A percentile compares a stretch with the other conserved stretches of the same genome.
These are phyloP conservation scores for Penicillium concentricum DNA, from an alignment of 2,329 filamentous ascomycete species.

Conservation along the genomic window DNA sequence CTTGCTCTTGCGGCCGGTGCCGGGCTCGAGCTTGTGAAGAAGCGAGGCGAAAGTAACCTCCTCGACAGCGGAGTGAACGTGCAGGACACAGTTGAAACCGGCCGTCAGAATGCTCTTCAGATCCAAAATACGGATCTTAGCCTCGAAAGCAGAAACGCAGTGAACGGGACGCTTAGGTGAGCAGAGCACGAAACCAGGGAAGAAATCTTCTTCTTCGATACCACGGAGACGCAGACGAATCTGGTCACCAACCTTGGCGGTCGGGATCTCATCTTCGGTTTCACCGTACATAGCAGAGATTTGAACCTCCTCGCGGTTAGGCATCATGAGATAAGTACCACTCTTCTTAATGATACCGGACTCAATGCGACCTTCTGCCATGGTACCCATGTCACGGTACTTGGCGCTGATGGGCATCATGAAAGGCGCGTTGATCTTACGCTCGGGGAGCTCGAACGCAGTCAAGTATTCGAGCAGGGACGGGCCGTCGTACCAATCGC, in stretches of 20 bases:
- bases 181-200: conserved; percentile 94
- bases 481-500: conserved; percentile 83
- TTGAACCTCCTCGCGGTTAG: conserved; percentile 78
- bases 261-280: conserved; percentile 84
- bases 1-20: conserved; percentile 91
- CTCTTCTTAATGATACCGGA: conserved; percentile 91
- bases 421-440: conserved; percentile 95
- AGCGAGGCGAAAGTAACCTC: conserved; percentile 89
- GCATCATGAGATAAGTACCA: conserved; percentile 87
- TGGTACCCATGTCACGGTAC: conserved; percentile 95
- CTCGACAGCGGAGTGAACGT: conserved; percentile 96
- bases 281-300: conserved; percentile 89
- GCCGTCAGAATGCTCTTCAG: conserved; percentile 91
- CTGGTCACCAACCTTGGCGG: conserved; percentile 89
- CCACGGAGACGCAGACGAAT: conserved; percentile 88
- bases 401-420: conserved; percentile 99
- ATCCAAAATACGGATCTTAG: conserved; percentile 92
- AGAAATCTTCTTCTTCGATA: conserved; percentile 94
- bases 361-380: conserved; percentile 97
- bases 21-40: conserved; percentile 93
- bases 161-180: conserved; percentile 92
- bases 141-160: conserved; percentile 85
- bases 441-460: conserved; percentile 85
- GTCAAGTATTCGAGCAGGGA: conserved; percentile 96
- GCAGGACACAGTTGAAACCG: conserved; percentile 96